phyloP scores from a whole-genome alignment of 441 rosid genomes.

The Euphorbia celastroides region DNA sequence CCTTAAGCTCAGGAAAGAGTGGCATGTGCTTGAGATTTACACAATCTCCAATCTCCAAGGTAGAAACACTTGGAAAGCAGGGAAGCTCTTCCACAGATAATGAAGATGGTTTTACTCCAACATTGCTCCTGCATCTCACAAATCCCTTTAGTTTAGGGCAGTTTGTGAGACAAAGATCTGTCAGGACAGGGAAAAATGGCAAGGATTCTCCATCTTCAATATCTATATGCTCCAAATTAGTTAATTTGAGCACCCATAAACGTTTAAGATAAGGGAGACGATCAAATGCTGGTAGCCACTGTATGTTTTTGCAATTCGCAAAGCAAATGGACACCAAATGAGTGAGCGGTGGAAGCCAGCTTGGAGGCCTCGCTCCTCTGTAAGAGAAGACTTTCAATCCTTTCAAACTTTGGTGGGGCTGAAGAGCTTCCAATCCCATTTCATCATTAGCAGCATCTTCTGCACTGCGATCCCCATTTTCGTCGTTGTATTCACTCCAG shows the following conservation, averaged over 20 bases:
- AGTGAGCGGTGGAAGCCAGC: conserved; percentile 14
- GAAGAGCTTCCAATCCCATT: neutral
- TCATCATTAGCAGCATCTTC: neutral
- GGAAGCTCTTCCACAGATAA: neutral
- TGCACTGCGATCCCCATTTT: neutral
- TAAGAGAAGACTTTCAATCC: neutral
- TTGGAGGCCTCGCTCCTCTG: conserved; percentile 13
- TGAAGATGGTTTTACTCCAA: no score
- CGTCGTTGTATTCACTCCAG: neutral
- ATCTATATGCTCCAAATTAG: neutral
- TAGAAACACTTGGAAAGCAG: neutral
- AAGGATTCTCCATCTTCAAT: neutral
- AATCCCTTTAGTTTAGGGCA: neutral
- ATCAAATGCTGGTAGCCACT: neutral
- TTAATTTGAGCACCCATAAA: neutral
- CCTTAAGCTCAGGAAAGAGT: conserved; percentile 11
- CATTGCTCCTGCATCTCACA: neutral
- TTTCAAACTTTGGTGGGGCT: conserved; percentile 3
- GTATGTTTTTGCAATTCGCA: neutral
- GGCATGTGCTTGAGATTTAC: conserved; percentile 20
- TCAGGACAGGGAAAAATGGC: neutral
- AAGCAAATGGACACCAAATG: conserved; percentile 5
- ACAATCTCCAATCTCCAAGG: conserved; percentile 9
- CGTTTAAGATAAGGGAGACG: neutral
- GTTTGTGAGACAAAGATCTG: neutral